Base-by-base conservation (phyloP, 768 basidiomycete species). In the Suillus decipiens region DNA sequence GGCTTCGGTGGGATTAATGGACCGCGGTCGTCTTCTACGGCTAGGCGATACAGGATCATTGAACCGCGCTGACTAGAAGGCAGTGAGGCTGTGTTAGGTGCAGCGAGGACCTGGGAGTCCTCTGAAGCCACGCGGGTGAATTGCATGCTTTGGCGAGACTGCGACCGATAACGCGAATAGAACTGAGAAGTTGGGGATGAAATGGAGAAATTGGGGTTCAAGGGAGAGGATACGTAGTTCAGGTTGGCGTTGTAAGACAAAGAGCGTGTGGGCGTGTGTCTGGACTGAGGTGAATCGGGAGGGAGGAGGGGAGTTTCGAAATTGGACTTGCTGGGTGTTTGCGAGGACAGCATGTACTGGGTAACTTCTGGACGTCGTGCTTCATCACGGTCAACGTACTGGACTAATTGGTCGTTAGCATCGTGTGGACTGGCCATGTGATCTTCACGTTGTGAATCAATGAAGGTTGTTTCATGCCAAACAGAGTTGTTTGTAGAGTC, bases 1-100 rank as follows among this genome's bases (percentile, higher is more conserved):
- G 66, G 10, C 14, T 7, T 22, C 1, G 80, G 85, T 3, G 77
- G 75, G 15, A 79, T 71, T 28, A 76, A 64, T 11, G 71, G 63
- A 42, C 73, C 76, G 47, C 67, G 71, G n/a, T 72, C 64, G 47
- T 76, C 71, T 60, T 79, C 79, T 47, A 65, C 70, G 48, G 80
- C 75, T 1, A 90, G 78, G 14, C 87, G 83, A 73, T 89, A 90
- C 57, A 90, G 79, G 36, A 90, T 77, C 89, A 90, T 89, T 53
- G 85, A 86, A 0, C 85, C 84, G 55, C 82, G 78, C 43, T 75
- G 70, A 22, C 73, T 66, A 45, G 33, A n/a, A 62, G 58, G 57
- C 50, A 69, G 43, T 11, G 69, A 45, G 28, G 31, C 56, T 61
- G 61, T 41, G 59, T 69, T 65, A 68, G 76, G 61, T 71, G 71